A percentile compares a stretch with the other conserved stretches of the same genome.
phyloP scores from a whole-genome alignment of 305 asterid genomes.

The Solanum hybrid region DNA sequence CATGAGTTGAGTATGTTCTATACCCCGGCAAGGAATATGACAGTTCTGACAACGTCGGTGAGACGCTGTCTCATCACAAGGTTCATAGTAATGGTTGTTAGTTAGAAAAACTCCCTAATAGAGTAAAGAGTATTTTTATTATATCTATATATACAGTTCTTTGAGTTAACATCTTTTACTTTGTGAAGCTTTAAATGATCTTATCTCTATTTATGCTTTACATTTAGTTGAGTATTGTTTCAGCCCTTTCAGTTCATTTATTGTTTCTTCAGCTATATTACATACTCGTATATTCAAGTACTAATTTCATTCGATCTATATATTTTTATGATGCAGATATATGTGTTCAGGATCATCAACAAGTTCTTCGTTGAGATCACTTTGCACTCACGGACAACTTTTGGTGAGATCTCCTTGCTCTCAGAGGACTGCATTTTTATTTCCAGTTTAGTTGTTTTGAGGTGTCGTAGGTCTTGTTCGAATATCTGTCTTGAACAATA shows the following conservation, averaged over 20 bases:
- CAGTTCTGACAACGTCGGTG: not conserved
- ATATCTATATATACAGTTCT: too few species aligned
- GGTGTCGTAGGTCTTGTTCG: not conserved
- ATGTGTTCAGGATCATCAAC: not conserved
- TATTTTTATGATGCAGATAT: not conserved
- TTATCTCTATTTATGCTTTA: not conserved
- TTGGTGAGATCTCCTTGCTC: not conserved
- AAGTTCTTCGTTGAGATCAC: not conserved
- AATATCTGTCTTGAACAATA: not conserved
- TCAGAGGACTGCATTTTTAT: not conserved
- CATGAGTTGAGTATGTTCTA: not conserved
- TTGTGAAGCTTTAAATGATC: not conserved
- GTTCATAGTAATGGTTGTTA: not conserved
- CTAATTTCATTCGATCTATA: not conserved
- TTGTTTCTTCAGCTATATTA: not conserved
- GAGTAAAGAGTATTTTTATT: not conserved
- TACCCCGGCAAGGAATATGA: not conserved
- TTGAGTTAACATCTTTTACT: not conserved
- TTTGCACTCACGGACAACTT: not conserved
- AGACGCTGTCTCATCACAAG: not conserved
- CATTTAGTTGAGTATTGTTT: too few species aligned
- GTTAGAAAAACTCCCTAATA: not conserved
- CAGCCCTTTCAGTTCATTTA: not conserved
- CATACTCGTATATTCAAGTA: too few species aligned
- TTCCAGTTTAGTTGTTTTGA: not conserved